Percentiles rank a stretch among this genome's conserved stretches.
Conservation (phyloP, 371 early-diverging fungal species). For the Mortierella sp. region DNA sequence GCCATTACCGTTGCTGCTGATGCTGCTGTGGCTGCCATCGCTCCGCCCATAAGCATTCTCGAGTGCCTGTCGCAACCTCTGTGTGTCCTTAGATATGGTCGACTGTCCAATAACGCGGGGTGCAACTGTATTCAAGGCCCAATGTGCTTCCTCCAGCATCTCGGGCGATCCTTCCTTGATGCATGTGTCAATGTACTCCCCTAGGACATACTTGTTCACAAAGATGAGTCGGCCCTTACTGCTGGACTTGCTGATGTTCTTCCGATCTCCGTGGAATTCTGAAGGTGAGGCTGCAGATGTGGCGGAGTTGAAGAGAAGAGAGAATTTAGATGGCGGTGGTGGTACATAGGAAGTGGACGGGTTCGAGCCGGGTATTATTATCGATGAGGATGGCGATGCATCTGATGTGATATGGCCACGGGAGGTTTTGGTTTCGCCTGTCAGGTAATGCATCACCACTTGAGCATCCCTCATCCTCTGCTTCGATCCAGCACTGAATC, state of each 20-base stretch:
- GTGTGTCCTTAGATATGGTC: slow-evolving; percentile 25
- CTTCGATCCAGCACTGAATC: slow-evolving; percentile 27
- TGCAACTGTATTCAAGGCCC: slow-evolving; percentile 36
- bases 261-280: neutral
- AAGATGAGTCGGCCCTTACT: slow-evolving; percentile 18
- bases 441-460: slow-evolving; percentile 35
- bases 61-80: slow-evolving; percentile 34
- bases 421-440: slow-evolving; percentile 23
- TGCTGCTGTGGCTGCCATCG: neutral
- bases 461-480: slow-evolving; percentile 36
- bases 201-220: slow-evolving; percentile 51
- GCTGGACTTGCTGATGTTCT: too few relatives aligned
- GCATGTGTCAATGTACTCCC: slow-evolving; percentile 51
- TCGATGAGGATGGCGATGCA: neutral
- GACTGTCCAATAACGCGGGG: slow-evolving; percentile 36
- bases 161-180: slow-evolving; percentile 43
- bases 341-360: neutral
- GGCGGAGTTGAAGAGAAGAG: slow-evolving; percentile 4
- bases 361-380: slow-evolving; percentile 6
- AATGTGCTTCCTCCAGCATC: slow-evolving; percentile 39
- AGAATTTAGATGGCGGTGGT: neutral
- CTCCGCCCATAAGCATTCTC: slow-evolving; percentile 16
- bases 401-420: neutral
- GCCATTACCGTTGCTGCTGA: neutral
- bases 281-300: slow-evolving; percentile 1